Conservation (phyloP, 2,329 filamentous ascomycete species). For the Anisogramma anomala region DNA sequence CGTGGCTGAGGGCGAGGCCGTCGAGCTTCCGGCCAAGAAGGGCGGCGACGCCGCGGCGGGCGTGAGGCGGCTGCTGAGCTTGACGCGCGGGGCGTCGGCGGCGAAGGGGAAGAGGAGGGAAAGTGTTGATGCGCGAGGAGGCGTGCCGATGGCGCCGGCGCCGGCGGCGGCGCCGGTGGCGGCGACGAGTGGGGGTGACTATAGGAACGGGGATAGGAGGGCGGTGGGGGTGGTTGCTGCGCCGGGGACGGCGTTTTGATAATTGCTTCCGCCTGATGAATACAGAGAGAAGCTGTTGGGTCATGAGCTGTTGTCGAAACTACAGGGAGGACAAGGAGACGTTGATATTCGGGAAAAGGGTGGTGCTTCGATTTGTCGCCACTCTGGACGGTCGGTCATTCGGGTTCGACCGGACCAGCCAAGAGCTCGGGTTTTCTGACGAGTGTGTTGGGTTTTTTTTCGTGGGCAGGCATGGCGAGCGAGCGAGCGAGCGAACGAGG, state of each 20-base stretch:
- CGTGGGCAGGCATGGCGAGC: no score
- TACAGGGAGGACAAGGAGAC: no score
- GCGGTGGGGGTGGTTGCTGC: background rate
- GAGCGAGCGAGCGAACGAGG: background rate
- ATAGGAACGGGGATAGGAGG: background rate
- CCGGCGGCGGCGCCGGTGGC: background rate
- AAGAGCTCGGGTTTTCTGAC: no score
- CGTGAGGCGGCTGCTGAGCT: slow-evolving; percentile 12
- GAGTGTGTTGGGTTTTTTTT: no score
- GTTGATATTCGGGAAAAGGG: no score
- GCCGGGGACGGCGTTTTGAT: slow-evolving; percentile 11
- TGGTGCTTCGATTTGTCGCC: no score
- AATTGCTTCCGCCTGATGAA: no score
- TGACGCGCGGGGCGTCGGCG: slow-evolving; percentile 8
- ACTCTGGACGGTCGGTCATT: no score
- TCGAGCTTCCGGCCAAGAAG: slow-evolving; percentile 10
- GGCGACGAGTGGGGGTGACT: background rate
- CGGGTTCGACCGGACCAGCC: no score
- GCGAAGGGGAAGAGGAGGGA: slow-evolving; percentile 8
- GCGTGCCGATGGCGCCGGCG: background rate
- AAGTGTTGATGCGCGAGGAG: background rate
- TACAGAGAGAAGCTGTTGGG: no score
- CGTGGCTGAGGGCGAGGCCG: slow-evolving; percentile 17
- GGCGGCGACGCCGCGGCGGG: background rate
- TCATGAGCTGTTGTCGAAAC: no score